Evolutionary conservation across 352 stramenopile species (phyloP), one percentile per base, ranked within the genome.

Genomic region (Phytophthora tubulina): DNA sequence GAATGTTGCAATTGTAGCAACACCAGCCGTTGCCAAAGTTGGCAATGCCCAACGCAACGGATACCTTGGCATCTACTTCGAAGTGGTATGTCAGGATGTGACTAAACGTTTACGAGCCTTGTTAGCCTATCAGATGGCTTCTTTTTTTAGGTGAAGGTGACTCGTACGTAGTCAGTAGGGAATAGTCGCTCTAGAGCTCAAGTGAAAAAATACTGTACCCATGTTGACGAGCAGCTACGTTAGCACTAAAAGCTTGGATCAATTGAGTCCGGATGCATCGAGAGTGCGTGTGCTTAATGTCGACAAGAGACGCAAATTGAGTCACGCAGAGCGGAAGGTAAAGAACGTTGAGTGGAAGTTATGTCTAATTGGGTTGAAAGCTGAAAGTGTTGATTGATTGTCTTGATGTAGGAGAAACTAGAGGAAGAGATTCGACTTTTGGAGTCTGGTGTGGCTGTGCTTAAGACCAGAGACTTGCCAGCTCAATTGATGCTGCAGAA

Each of bases 381-480:
- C 10, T 30, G 9, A 46, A 17, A 50, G 4, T 38, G 11, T 17
- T 42, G 4, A 9, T 35, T 36, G 21, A 8, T 44, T 52, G 7
- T 17, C 6, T 46, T 38, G 2, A 27, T 49, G 15, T 39, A 75
- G 68, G 27, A 46, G 27, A 42, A 63, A 35, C 30, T 75, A 48
- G 55, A 72, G 49, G 21, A 51, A 41, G 67, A 75, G 53, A 71
- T 75, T 45, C 58, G 50, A 13, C 39, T 75, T 3, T 41, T 75
- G 53, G 32, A 75, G 48, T 75, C 67, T n/a, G 67, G 61, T 2
- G 68, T 75, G 21, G 68, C 55, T 8, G 62, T 75, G 38, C 35
- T 72, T 9, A 60, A 67, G 55, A 72, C 54, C 11, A 65, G 41
- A 42, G 32, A 36, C 14, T 10, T 64, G 38, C n/a, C 62, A 7